Percentiles rank a stretch among this genome's conserved stretches.
Conservation (phyloP, 2,329 filamentous ascomycete species). For the Fusarium euwallaceae region DNA sequence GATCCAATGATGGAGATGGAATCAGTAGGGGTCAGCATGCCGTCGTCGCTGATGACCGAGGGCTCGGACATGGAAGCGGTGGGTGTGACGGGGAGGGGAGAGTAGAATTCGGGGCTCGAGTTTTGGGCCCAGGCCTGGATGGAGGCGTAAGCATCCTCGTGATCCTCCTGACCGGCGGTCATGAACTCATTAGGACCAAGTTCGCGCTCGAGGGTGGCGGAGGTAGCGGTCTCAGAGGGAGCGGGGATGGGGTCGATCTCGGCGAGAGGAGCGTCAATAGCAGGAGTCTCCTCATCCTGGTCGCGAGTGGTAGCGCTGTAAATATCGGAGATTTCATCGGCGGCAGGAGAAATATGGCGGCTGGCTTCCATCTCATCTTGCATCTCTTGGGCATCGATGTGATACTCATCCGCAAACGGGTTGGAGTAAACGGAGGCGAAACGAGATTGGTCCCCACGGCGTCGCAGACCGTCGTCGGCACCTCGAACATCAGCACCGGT, state of each 20-base stretch:
- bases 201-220: conserved; percentile 53
- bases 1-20: conserved; percentile 68
- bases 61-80: conserved; percentile 64
- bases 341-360: conserved; percentile 57
- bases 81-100: conserved; percentile 68
- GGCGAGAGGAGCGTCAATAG: conserved; percentile 50
- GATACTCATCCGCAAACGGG: conserved; percentile 71
- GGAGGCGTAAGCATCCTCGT: conserved; percentile 66
- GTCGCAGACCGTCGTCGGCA: conserved; percentile 62
- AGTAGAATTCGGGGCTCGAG: conserved; percentile 69
- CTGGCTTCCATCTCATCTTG: conserved; percentile 55
- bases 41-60: conserved; percentile 63
- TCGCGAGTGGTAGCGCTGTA: conserved; percentile 69
- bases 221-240: conserved; percentile 37
- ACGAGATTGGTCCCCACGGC: conserved; percentile 61
- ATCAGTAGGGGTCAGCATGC: conserved; percentile 71
- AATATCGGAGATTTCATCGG: conserved; percentile 67
- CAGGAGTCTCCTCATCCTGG: conserved; percentile 29
- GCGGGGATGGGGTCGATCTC: conserved; percentile 47
- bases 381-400: conserved; percentile 64
- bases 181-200: conserved; percentile 62
- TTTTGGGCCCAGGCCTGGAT: conserved; percentile 75
- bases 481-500: conserved; percentile 62
- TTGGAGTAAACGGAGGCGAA: conserved; percentile 66
- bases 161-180: conserved; percentile 64